Evolutionary conservation across 2,329 filamentous ascomycete genomes (phyloP).

Genomic region (Akanthomyces uredinophilus): DNA sequence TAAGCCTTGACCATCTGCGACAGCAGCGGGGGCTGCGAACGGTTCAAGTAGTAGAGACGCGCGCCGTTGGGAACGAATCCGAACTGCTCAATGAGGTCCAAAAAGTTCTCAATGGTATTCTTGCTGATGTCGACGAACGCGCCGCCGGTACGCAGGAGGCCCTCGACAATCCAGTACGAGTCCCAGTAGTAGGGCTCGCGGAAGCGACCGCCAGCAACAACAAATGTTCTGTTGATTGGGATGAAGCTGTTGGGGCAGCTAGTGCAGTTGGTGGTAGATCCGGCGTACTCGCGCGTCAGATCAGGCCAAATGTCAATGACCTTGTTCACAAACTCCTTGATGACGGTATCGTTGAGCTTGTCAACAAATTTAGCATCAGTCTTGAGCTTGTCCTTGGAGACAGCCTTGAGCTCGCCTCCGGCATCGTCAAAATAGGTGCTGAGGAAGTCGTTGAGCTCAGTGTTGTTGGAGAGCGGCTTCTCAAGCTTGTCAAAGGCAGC

Average conservation of each 20-base stretch:
- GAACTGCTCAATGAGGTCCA: conserved; percentile 59
- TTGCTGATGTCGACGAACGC: conserved; percentile 57
- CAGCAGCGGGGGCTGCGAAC: conserved; percentile 62
- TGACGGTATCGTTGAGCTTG: conserved; percentile 50
- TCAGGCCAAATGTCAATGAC: conserved; percentile 68
- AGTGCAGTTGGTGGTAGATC: conserved; percentile 46
- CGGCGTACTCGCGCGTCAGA: conserved; percentile 55
- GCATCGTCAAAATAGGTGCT: conserved; percentile 57
- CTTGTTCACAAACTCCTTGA: conserved; percentile 56
- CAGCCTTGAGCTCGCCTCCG: conserved; percentile 55
- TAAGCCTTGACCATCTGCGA: conserved; percentile 63
- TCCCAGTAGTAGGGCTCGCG: conserved; percentile 69
- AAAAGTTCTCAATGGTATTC: conserved; percentile 66
- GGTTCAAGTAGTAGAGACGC: conserved; percentile 62
- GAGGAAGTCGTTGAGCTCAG: conserved; percentile 58
- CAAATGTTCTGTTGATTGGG: conserved; percentile 61
- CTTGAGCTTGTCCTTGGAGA: conserved; percentile 45
- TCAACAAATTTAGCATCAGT: conserved; percentile 55
- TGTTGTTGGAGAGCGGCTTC: conserved; percentile 59
- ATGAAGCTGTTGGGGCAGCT: conserved; percentile 62
- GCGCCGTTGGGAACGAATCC: conserved; percentile 66
- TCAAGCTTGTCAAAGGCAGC: conserved; percentile 54
- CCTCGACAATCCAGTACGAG: conserved; percentile 64
- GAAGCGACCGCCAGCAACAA: conserved; percentile 68
- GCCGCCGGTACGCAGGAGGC: conserved; percentile 59